Conservation (phyloP, 768 basidiomycete species). For the Hysterangium stoloniferum region DNA sequence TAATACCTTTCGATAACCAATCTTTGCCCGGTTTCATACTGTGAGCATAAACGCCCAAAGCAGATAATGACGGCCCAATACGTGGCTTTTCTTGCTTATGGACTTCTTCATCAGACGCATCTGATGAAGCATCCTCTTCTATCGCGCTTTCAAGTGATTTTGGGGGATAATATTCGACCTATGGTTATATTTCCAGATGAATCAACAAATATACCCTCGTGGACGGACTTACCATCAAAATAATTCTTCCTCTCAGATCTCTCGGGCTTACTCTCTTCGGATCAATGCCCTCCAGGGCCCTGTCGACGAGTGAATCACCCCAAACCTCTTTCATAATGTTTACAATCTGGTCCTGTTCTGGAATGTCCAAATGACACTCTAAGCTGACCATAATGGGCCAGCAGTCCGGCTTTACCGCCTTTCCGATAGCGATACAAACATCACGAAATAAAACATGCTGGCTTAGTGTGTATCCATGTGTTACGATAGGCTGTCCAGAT, state of each 20-base stretch:
- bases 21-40: constrained; percentile 52
- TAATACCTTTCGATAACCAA: constrained; percentile 38
- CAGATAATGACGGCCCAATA: constrained; percentile 46
- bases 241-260: constrained; percentile 43
- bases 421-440: constrained; percentile 46
- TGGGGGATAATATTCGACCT: constrained; percentile 51
- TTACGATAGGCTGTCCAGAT: constrained; percentile 41
- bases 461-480: constrained; percentile 53
- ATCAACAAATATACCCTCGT: neutral
- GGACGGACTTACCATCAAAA: constrained; percentile 45
- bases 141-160: constrained; percentile 6
- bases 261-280: constrained; percentile 34
- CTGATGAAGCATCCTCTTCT: neutral
- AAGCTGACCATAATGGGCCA: constrained; percentile 56
- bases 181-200: neutral
- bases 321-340: constrained; percentile 41
- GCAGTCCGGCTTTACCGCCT: constrained; percentile 28
- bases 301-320: constrained; percentile 43
- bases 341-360: constrained; percentile 45
- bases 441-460: constrained; percentile 41
- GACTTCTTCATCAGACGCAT: neutral
- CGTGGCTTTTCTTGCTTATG: constrained; percentile 13
- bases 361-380: constrained; percentile 51
- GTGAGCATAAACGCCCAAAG: constrained; percentile 50
- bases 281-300: constrained; percentile 30